A percentile compares a stretch with the other conserved stretches of the same genome.
These are phyloP conservation scores for Orychophragmus violaceus DNA, from an alignment of 345 rosid species.

Conservation along the genomic window DNA sequence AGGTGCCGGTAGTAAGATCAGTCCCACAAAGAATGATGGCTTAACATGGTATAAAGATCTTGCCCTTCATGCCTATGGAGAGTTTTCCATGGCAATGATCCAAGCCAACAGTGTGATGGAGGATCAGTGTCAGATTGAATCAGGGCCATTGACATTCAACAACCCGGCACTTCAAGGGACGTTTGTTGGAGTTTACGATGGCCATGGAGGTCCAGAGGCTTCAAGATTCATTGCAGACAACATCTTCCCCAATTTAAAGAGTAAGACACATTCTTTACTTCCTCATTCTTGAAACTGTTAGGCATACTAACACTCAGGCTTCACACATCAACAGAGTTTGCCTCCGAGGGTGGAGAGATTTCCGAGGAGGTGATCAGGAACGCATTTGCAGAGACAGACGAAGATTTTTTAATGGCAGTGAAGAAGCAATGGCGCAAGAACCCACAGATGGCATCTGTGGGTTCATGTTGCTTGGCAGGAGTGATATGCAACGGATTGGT, in stretches of 20 bases:
- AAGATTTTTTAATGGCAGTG: slow-evolving; percentile 50
- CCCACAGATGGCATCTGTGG: slow-evolving; percentile 71
- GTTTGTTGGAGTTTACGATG: slow-evolving; percentile 74
- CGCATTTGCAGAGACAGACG: slow-evolving; percentile 58
- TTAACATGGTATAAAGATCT: slow-evolving; percentile 66
- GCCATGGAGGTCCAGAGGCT: slow-evolving; percentile 81
- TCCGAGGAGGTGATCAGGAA: slow-evolving; percentile 48
- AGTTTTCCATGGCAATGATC: slow-evolving; percentile 72
- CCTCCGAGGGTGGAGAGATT: slow-evolving; percentile 40
- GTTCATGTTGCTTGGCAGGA: slow-evolving; percentile 76
- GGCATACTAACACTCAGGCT: slow-evolving; percentile 6
- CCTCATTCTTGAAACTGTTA: background rate
- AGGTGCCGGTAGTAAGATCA: slow-evolving; percentile 26
- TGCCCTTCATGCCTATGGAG: slow-evolving; percentile 60
- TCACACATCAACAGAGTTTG: slow-evolving; percentile 38
- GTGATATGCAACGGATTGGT: slow-evolving; percentile 58
- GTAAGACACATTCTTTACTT: slow-evolving; percentile 33
- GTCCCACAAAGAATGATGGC: slow-evolving; percentile 43
- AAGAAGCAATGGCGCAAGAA: slow-evolving; percentile 55
- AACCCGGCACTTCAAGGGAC: slow-evolving; percentile 51
- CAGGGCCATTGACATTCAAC: slow-evolving; percentile 51
- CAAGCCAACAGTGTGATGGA: slow-evolving; percentile 72
- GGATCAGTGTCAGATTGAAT: slow-evolving; percentile 86
- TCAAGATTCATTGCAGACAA: slow-evolving; percentile 53
- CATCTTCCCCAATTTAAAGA: slow-evolving; percentile 55